Conservation (phyloP, 1,284 basidiomycete species). For the Pulveroboletus ridleyi region DNA sequence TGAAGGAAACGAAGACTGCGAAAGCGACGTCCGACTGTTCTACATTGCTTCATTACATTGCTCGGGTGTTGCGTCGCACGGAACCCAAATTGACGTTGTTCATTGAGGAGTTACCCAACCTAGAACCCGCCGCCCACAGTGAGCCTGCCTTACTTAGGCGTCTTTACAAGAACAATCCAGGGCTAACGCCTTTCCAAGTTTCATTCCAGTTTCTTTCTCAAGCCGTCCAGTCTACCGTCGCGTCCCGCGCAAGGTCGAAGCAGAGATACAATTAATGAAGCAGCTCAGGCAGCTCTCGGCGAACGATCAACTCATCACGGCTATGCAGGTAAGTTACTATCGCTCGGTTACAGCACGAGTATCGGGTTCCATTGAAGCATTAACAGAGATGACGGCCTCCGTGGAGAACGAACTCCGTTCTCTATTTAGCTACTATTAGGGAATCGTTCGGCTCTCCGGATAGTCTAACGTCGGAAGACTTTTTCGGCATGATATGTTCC, state of each 20-base stretch:
- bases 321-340: constrained; percentile 64
- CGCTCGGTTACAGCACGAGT: constrained; percentile 43
- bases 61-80: constrained; percentile 72
- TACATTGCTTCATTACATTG: constrained; percentile 88
- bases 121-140: constrained; percentile 87
- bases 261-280: constrained; percentile 58
- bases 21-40: constrained; percentile 75
- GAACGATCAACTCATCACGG: constrained; percentile 66
- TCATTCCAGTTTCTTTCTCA: constrained; percentile 70
- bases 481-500: constrained; percentile 76
- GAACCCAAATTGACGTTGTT: constrained; percentile 77
- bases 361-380: constrained; percentile 58
- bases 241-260: constrained; percentile 62
- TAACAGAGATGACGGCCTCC: constrained; percentile 64
- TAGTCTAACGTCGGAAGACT: constrained; percentile 76
- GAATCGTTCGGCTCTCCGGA: constrained; percentile 68
- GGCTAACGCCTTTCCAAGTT: constrained; percentile 50
- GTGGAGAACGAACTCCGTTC: constrained; percentile 66
- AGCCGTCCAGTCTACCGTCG: constrained; percentile 62
- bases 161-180: not conserved
- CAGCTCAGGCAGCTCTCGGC: constrained; percentile 38
- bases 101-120: constrained; percentile 80
- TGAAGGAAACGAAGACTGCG: constrained; percentile 86
- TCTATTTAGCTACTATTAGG: constrained; percentile 74
- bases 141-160: constrained; percentile 24